Conservation (phyloP, 441 rosid species). For the Erodium moschatum region DNA sequence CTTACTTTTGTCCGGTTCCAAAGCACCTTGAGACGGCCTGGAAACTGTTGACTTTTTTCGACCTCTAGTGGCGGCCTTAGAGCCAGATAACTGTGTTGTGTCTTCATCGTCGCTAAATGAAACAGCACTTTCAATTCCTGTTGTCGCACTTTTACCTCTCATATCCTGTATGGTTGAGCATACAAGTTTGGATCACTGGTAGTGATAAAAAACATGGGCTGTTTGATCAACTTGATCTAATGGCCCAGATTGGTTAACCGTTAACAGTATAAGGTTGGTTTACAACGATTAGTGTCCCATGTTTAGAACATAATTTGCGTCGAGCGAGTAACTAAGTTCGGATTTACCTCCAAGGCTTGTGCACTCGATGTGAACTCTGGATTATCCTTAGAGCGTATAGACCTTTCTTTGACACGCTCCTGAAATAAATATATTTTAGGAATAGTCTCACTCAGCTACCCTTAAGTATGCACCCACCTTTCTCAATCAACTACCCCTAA, state of each 20-base stretch:
- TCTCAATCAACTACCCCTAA: too few relatives aligned
- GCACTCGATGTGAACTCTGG: slow-evolving; percentile 41
- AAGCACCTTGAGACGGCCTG: slow-evolving; percentile 34
- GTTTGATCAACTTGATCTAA: too few relatives aligned
- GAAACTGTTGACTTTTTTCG: slow-evolving; percentile 50
- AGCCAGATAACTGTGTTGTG: slow-evolving; percentile 38
- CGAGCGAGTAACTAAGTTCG: neutral
- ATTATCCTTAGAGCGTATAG: slow-evolving; percentile 48
- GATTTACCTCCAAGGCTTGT: slow-evolving; percentile 50
- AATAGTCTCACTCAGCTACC: neutral
- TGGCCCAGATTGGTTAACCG: too few relatives aligned
- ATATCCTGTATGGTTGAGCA: slow-evolving; percentile 37
- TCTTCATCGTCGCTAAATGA: slow-evolving; percentile 95
- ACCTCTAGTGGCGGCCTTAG: slow-evolving; percentile 44
- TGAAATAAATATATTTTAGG: slow-evolving; percentile 24
- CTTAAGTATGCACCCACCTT: too few relatives aligned
- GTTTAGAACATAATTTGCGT: neutral
- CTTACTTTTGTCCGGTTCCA: slow-evolving; percentile 45
- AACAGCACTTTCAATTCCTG: slow-evolving; percentile 45
- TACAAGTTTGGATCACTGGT: slow-evolving; percentile 20
- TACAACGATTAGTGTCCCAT: too few relatives aligned
- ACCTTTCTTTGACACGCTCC: slow-evolving; percentile 84
- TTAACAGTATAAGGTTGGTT: too few relatives aligned
- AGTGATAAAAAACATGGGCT: neutral
- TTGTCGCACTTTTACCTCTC: slow-evolving; percentile 34